Percentiles rank a stretch among this genome's conserved stretches.
Conservation (phyloP, 1,139 yeast species). For the Geotrichum reessii region DNA sequence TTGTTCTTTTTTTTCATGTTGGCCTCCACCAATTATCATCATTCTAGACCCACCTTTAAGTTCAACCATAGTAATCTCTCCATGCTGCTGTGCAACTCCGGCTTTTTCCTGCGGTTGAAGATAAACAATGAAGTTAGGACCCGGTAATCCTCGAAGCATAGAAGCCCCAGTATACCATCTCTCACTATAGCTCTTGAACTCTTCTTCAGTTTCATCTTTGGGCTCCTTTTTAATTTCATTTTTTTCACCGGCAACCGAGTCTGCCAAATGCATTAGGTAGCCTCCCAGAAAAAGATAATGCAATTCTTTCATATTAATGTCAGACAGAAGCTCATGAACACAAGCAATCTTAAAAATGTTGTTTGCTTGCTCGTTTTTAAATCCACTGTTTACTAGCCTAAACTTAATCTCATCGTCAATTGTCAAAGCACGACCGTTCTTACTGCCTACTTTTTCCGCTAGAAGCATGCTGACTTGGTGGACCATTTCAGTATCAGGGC, state of each 20-base stretch:
- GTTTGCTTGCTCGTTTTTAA: constrained; percentile 25
- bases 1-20: constrained; percentile 20
- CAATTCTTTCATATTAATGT: constrained; percentile 17
- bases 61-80: constrained; percentile 27
- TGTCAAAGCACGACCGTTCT: not conserved
- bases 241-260: constrained; percentile 23
- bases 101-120: constrained; percentile 22
- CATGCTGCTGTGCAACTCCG: constrained; percentile 20
- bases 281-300: constrained; percentile 24
- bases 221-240: not conserved
- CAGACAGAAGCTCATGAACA: constrained; percentile 27
- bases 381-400: constrained; percentile 19
- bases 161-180: constrained; percentile 10
- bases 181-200: not conserved
- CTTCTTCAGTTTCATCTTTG: not conserved
- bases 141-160: constrained; percentile 28
- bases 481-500: constrained; percentile 25
- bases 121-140: constrained; percentile 28
- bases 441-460: constrained; percentile 10
- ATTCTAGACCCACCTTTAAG: constrained; percentile 26
- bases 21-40: constrained; percentile 26
- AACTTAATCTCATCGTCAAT: not conserved
- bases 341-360: constrained; percentile 31
- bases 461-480: constrained; percentile 20
- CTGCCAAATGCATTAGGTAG: constrained; percentile 29